Evolutionary conservation across 164 flowering plant species (phyloP), one percentile per base, ranked within the genome.

Genomic region (Protea cynaroides): DNA sequence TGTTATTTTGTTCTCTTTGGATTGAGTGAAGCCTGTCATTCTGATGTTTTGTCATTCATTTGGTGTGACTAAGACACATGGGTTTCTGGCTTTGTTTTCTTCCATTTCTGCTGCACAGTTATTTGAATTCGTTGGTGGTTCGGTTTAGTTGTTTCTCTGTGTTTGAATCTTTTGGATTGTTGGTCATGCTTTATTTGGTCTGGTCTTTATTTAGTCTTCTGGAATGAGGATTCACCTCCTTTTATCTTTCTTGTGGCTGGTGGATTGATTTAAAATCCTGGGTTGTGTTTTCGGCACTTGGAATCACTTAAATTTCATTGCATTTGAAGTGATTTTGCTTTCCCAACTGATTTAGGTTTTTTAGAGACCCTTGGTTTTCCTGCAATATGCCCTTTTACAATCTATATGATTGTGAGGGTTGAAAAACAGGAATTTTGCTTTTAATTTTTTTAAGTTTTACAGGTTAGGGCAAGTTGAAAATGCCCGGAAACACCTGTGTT

Each of bases 381-480:
- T 51, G 10, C n/a, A 7, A 17, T 43, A 36, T 40, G 47, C 51
- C 62, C n/a, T n/a, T 21, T 40, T 37, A 60, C 36, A 23, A 56
- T 56, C 53, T n/a, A 49, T 37, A 22, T 36, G n/a, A n/a, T 47
- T 21, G 9, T 52, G 25, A 14, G 47, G 59, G 53, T 64, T 36
- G 46, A 6, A 49, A 44, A 54, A 46, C 18, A 10, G 56, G 37
- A 54, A 46, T 21, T 10, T 53, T n/a, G n/a, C n/a, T 14, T 34
- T 40, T 56, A 63, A 37, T 40, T 40, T 22, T 65, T 49, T 52
- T 55, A 29, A 29, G 50, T 59, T 56, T 14, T 63, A 54, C 78
- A 92, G 98, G 71, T 80, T 93, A 66, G 98, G 98, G 34, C 82
- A 76, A 70, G 82, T 83, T 66, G 96, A 88, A 25, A 84, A 78